Conservation (phyloP, 495 filamentous ascomycete genomes). For the Umbilicaria muhlenbergii region DNA sequence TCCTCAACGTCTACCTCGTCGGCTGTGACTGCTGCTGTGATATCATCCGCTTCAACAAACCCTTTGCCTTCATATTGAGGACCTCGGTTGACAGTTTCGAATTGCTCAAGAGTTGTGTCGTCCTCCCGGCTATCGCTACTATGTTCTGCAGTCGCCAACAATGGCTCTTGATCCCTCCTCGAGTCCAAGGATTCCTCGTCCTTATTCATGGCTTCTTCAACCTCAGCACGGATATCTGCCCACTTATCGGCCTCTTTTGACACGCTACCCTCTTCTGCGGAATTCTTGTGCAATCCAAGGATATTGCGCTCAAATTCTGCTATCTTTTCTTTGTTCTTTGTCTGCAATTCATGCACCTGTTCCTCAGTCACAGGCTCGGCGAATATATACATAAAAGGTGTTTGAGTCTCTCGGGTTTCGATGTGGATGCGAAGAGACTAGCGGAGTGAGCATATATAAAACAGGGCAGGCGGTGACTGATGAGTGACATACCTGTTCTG, state of each 20-base stretch:
- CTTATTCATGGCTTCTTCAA: conserved; percentile 36
- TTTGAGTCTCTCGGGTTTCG: conserved; percentile 48
- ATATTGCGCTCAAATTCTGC: conserved; percentile 53
- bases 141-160: neutral
- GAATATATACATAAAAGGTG: conserved; percentile 75
- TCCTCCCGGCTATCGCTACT: neutral
- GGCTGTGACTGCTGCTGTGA: conserved; percentile 3
- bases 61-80: neutral
- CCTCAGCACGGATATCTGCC: conserved; percentile 35
- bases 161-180: conserved; percentile 10
- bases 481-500: conserved; percentile 30
- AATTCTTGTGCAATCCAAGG: conserved; percentile 25
- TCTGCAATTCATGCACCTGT: conserved; percentile 61
- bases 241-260: conserved; percentile 20
- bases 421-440: conserved; percentile 72
- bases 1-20: conserved; percentile 9
- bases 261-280: conserved; percentile 4
- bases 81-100: neutral
- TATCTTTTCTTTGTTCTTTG: conserved; percentile 38
- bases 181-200: conserved; percentile 32
- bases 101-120: neutral
- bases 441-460: conserved; percentile 11
- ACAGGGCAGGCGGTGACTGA: neutral
- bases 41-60: conserved; percentile 1
- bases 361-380: conserved; percentile 66